Percentiles rank a stretch among this genome's conserved stretches.
phyloP scores from a whole-genome alignment of 1,139 yeast genomes.

The Protomyces arabidopsidicola region DNA sequence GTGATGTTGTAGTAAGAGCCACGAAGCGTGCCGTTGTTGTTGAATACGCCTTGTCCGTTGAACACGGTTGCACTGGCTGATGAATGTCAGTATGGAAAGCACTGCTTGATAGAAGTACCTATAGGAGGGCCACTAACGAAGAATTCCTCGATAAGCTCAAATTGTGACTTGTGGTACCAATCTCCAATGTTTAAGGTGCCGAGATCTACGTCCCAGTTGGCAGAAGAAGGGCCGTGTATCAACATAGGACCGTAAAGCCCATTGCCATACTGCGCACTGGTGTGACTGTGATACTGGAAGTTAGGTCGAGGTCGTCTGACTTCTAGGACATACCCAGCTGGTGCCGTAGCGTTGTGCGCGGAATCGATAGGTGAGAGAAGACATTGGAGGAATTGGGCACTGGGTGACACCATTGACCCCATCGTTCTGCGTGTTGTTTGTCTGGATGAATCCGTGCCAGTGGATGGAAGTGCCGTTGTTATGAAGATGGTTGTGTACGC shows the following conservation, averaged over 20 bases:
- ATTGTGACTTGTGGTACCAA: slow-evolving; percentile 64
- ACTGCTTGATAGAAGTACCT: slow-evolving; percentile 53
- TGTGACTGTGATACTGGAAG: background rate
- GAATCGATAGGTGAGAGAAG: slow-evolving; percentile 61
- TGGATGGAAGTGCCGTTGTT: slow-evolving; percentile 64
- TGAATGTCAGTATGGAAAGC: slow-evolving; percentile 68
- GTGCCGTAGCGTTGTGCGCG: slow-evolving; percentile 72
- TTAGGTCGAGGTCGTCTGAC: background rate
- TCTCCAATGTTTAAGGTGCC: slow-evolving; percentile 57
- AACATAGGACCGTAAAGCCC: slow-evolving; percentile 39
- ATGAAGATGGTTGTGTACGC: slow-evolving; percentile 56
- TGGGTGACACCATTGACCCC: slow-evolving; percentile 79
- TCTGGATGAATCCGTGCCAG: slow-evolving; percentile 79
- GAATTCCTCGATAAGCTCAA: slow-evolving; percentile 51
- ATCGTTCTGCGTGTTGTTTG: slow-evolving; percentile 63
- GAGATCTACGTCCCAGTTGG: slow-evolving; percentile 59
- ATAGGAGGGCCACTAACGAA: slow-evolving; percentile 75
- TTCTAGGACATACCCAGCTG: slow-evolving; percentile 69
- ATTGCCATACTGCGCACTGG: slow-evolving; percentile 35
- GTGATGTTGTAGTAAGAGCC: slow-evolving; percentile 32
- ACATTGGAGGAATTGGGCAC: slow-evolving; percentile 73
- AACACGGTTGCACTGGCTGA: slow-evolving; percentile 55
- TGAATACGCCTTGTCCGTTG: slow-evolving; percentile 37
- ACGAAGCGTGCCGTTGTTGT: slow-evolving; percentile 30
- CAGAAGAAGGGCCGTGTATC: slow-evolving; percentile 3